phyloP scores from a whole-genome alignment of 2,329 filamentous ascomycete genomes.

The Aspergillus sp. region DNA sequence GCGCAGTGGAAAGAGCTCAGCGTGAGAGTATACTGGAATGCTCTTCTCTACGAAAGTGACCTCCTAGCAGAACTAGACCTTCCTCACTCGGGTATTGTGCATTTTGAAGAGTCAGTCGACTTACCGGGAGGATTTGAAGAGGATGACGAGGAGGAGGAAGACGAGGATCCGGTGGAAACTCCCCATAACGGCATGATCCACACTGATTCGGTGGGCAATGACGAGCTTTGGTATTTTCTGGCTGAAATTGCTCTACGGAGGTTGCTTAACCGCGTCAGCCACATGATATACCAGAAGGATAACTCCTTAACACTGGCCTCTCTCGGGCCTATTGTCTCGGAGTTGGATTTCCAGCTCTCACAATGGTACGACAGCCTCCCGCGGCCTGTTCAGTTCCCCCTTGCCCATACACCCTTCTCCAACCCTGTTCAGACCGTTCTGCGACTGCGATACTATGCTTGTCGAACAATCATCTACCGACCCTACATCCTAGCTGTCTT shows the following conservation, averaged over 20 bases:
- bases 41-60: conserved; percentile 76
- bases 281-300: conserved; percentile 74
- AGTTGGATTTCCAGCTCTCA: conserved; percentile 76
- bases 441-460: conserved; percentile 77
- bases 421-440: conserved; percentile 78
- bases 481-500: conserved; percentile 79
- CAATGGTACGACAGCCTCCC: conserved; percentile 84
- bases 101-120: conserved; percentile 77
- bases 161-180: conserved; percentile 11
- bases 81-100: conserved; percentile 77
- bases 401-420: conserved; percentile 62
- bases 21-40: conserved; percentile 81
- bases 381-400: conserved; percentile 71
- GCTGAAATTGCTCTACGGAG: conserved; percentile 77
- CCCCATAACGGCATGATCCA: neutral
- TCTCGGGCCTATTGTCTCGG: conserved; percentile 72
- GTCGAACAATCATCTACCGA: conserved; percentile 80
- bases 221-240: conserved; percentile 83
- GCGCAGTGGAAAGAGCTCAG: conserved; percentile 68
- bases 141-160: conserved; percentile 50
- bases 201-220: conserved; percentile 63
- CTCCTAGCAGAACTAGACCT: conserved; percentile 75
- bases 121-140: conserved; percentile 73
- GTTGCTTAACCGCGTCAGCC: conserved; percentile 73
- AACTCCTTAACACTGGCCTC: conserved; percentile 68